These are phyloP conservation scores for Thalassiosira livingstoniorum DNA, from an alignment of 352 stramenopile species.

Conservation along the genomic window DNA sequence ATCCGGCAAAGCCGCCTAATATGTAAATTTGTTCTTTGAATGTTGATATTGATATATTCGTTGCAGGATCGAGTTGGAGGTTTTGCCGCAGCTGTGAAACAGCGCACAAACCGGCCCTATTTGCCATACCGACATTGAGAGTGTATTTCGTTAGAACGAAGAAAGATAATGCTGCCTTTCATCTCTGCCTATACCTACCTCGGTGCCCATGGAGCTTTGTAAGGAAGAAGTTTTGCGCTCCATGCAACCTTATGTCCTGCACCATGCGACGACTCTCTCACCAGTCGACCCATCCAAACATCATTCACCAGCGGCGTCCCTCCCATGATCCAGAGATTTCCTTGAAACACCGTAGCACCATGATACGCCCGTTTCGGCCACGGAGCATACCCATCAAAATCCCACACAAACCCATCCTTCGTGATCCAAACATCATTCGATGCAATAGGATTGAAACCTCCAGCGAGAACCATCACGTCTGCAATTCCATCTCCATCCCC, in stretches of 20 bases:
- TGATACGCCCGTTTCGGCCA: conserved; percentile 62
- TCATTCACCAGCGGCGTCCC: conserved; percentile 64
- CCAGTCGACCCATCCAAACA: conserved; percentile 57
- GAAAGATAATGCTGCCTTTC: neutral
- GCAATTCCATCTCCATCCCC: conserved; percentile 54
- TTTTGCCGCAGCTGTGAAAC: conserved; percentile 36
- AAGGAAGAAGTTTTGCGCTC: conserved; percentile 24
- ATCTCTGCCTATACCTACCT: conserved; percentile 23
- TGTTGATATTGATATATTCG: conserved; percentile 20
- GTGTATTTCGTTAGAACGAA: neutral
- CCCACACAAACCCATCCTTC: conserved; percentile 60
- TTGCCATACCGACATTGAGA: neutral
- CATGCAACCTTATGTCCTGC: conserved; percentile 50
- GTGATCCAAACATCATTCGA: conserved; percentile 70
- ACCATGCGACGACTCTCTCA: conserved; percentile 27
- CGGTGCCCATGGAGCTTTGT: conserved; percentile 51
- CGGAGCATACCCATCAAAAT: conserved; percentile 61
- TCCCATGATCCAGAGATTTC: conserved; percentile 61
- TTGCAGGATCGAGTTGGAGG: neutral
- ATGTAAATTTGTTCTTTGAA: conserved; percentile 51
- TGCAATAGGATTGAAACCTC: conserved; percentile 50
- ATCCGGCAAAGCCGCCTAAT: conserved; percentile 58
- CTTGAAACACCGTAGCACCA: conserved; percentile 47
- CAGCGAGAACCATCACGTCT: conserved; percentile 63
- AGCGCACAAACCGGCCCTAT: conserved; percentile 44